These are phyloP conservation scores for Cairneyella variabilis DNA, from an alignment of 495 filamentous ascomycete genomes.

Conservation along the genomic window DNA sequence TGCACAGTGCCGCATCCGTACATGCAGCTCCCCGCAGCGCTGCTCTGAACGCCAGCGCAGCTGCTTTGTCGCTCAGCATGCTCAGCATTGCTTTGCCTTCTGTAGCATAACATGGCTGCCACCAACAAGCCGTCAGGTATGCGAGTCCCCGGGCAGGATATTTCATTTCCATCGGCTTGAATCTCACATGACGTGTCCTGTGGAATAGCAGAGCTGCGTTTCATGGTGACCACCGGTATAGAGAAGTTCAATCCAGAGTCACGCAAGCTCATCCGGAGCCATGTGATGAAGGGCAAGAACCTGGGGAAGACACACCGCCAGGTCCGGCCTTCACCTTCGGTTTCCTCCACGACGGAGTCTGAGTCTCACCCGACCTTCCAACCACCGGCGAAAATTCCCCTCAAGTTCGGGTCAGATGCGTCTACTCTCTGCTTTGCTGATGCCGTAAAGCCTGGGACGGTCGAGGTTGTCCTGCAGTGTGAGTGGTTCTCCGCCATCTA, in stretches of 20 bases:
- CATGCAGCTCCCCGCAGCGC: too few relatives aligned
- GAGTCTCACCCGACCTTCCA: not conserved
- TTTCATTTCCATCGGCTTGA: not conserved
- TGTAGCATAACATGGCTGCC: not conserved
- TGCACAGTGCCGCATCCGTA: too few relatives aligned
- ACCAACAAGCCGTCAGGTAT: not conserved
- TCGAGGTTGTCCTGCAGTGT: conserved; percentile 23
- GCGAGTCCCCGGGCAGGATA: not conserved
- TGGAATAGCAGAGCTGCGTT: not conserved
- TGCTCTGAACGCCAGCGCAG: too few relatives aligned
- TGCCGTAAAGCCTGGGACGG: conserved; percentile 23
- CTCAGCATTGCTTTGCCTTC: too few relatives aligned
- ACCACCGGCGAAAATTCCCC: not conserved
- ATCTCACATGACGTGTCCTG: not conserved
- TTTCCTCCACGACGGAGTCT: not conserved
- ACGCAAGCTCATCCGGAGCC: too few relatives aligned
- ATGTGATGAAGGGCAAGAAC: too few relatives aligned
- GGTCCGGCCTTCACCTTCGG: not conserved
- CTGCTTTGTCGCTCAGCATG: too few relatives aligned
- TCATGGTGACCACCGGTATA: not conserved
- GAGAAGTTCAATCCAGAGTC: not conserved
- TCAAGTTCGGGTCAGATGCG: conserved; percentile 6
- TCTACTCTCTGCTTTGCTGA: conserved; percentile 31
- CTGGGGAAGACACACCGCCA: too few relatives aligned
- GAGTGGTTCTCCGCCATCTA: conserved; percentile 3